phyloP scores from a whole-genome alignment of 495 filamentous ascomycete genomes.

The Hypomontagnella submonticulosa region DNA sequence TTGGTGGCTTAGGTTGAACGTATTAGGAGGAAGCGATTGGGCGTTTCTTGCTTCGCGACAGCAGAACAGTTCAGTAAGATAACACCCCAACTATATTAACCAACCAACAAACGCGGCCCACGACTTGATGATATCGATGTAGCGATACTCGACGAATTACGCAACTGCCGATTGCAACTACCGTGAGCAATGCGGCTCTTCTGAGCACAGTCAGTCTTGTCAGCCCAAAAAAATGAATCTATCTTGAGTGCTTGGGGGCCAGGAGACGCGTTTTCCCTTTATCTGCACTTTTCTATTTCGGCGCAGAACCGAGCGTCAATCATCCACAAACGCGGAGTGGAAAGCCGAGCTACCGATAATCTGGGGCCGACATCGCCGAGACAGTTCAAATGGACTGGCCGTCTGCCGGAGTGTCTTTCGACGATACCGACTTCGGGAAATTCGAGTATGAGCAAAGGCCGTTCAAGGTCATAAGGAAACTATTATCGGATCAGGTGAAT shows the following conservation, averaged over 20 bases:
- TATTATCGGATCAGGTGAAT: slow-evolving; percentile 3
- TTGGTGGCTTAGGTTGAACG: slow-evolving; percentile 13
- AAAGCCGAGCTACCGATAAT: background rate
- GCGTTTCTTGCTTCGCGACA: background rate
- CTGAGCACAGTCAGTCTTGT: background rate
- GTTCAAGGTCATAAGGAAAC: slow-evolving; percentile 25
- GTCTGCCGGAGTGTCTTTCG: slow-evolving; percentile 5
- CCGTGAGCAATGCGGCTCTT: slow-evolving; percentile 20
- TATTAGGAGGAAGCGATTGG: slow-evolving; percentile 15
- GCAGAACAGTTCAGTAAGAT: background rate
- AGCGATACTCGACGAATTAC: slow-evolving; percentile 18
- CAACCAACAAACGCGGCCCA: slow-evolving; percentile 18
- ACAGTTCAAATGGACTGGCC: slow-evolving; percentile 22
- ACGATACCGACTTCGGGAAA: slow-evolving; percentile 9
- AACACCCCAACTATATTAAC: slow-evolving; percentile 6
- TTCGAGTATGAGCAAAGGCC: slow-evolving; percentile 10
- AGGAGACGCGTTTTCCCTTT: background rate
- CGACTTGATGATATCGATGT: slow-evolving; percentile 16
- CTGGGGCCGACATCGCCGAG: background rate
- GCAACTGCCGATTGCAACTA: slow-evolving; percentile 3
- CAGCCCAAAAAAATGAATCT: background rate
- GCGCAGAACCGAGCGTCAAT: background rate
- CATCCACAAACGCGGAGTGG: background rate
- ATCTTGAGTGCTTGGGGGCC: background rate
- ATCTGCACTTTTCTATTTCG: slow-evolving; percentile 1